Percentiles rank a stretch among this genome's conserved stretches.
Conservation (phyloP, 225 moss, liverwort and hornwort genomes). For the Pseudisothecium myosuroides region DNA sequence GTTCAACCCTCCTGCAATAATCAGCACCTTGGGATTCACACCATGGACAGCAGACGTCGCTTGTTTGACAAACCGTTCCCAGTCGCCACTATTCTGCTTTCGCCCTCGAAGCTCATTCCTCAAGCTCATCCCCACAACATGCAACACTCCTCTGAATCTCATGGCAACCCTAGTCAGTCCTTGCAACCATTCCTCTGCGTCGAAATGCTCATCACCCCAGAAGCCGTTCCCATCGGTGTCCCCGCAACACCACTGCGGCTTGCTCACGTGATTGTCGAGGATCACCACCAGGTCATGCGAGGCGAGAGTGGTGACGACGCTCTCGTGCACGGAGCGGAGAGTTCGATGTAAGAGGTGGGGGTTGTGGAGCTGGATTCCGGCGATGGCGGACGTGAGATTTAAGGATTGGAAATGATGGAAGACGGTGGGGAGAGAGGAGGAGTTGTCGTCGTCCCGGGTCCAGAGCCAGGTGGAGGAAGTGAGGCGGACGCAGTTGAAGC, state of each 20-base stretch:
- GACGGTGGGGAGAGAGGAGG: not conserved
- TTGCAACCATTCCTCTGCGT: slow-evolving; percentile 6
- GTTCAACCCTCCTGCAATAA: slow-evolving; percentile 16
- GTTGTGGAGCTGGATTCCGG: not conserved
- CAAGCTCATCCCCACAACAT: slow-evolving; percentile 28
- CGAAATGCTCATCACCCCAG: slow-evolving; percentile 32
- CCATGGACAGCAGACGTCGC: not conserved
- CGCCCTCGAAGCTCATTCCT: slow-evolving; percentile 32
- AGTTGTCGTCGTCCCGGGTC: not conserved
- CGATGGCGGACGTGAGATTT: not conserved
- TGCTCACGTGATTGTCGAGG: slow-evolving; percentile 46
- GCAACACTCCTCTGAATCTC: not conserved
- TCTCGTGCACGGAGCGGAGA: not conserved
- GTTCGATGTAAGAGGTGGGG: not conserved
- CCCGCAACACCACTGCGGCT: slow-evolving; percentile 39
- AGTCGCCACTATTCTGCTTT: not conserved
- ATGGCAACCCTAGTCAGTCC: not conserved
- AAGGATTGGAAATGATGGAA: not conserved
- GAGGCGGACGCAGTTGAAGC: slow-evolving; percentile 39
- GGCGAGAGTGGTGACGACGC: not conserved
- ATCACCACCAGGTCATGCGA: slow-evolving; percentile 3
- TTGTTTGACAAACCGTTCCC: not conserved
- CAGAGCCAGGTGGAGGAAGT: slow-evolving; percentile 37
- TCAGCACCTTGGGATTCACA: not conserved
- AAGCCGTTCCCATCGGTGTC: slow-evolving; percentile 34